A percentile compares a stretch with the other conserved stretches of the same genome.
Evolutionary conservation across 257 asterid genomes (phyloP).

Genomic region (Solanum tacnaense): DNA sequence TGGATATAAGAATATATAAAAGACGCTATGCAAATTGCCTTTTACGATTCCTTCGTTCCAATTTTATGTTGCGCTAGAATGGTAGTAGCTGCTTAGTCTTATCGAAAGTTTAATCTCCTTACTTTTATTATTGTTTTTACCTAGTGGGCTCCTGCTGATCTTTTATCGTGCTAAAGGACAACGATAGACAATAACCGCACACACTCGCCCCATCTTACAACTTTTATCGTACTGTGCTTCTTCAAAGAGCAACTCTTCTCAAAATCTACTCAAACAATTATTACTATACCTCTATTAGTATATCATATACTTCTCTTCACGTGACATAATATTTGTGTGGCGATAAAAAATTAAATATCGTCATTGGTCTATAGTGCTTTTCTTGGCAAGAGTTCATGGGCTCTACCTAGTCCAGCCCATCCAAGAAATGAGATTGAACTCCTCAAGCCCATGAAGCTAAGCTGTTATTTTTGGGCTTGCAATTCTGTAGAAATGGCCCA

Average conservation of each 20-base stretch:
- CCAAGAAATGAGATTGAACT: neutral
- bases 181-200: too few relatives aligned
- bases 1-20: neutral
- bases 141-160: neutral
- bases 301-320: neutral
- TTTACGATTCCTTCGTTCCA: neutral
- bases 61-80: neutral
- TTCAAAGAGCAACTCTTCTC: neutral
- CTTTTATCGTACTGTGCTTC: neutral
- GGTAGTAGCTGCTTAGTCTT: fast-evolving
- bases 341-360: neutral
- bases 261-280: neutral
- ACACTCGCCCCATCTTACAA: too few relatives aligned
- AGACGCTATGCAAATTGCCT: neutral
- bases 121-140: neutral
- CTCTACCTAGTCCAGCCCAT: neutral
- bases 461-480: neutral
- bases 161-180: too few relatives aligned
- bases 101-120: neutral
- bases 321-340: neutral
- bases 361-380: neutral
- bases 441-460: neutral
- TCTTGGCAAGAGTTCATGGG: neutral
- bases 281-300: neutral
- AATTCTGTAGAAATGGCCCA: neutral